Percentiles rank a stretch among this genome's conserved stretches.
phyloP scores from a whole-genome alignment of 352 stramenopile species.

The Phytophthora hibernalis region DNA sequence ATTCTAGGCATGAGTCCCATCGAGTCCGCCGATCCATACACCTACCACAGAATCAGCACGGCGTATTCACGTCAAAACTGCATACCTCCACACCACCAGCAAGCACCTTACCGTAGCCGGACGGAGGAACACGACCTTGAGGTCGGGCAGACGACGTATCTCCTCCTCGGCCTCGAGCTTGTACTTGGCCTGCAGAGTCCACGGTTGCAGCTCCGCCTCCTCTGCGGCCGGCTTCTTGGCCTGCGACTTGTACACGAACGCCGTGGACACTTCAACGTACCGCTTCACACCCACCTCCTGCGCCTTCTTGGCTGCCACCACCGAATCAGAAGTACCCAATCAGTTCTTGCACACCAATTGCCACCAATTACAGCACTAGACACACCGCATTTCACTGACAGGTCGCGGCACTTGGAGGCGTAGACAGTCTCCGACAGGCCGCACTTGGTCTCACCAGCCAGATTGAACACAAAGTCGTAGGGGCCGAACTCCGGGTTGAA shows the following conservation, averaged over 20 bases:
- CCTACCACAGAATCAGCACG: constrained; percentile 37
- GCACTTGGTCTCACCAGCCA: constrained; percentile 87
- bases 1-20: constrained; percentile 88
- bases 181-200: constrained; percentile 89
- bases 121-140: constrained; percentile 82
- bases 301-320: constrained; percentile 61
- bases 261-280: constrained; percentile 87
- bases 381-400: constrained; percentile 86
- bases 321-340: neutral
- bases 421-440: constrained; percentile 78
- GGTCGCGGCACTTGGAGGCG: constrained; percentile 84
- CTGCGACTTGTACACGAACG: constrained; percentile 91
- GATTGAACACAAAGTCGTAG: constrained; percentile 89
- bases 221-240: constrained; percentile 73
- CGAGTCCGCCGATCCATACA: constrained; percentile 83
- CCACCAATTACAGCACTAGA: constrained; percentile 4
- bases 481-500: constrained; percentile 75
- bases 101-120: constrained; percentile 59
- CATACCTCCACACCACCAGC: neutral
- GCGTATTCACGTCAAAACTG: neutral
- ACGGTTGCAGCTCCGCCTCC: constrained; percentile 68
- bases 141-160: constrained; percentile 58
- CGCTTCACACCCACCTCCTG: constrained; percentile 75
- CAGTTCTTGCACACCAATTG: neutral
- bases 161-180: constrained; percentile 85